Evolutionary conservation across 1,139 yeast genomes (phyloP).

Genomic region (Pneumocystis oryctolagi): DNA sequence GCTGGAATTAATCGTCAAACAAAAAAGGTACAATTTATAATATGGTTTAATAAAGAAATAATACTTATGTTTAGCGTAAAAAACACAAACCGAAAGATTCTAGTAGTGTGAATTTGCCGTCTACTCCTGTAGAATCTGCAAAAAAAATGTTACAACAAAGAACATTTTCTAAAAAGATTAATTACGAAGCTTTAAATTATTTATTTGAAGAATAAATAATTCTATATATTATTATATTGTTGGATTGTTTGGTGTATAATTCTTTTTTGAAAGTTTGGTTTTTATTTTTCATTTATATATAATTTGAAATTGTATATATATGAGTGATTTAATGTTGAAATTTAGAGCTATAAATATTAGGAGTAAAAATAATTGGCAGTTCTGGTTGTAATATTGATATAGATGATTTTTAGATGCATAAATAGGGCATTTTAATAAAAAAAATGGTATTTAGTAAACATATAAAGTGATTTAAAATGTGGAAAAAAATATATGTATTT

Average conservation of each 20-base stretch:
- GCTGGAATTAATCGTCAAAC: slow-evolving; percentile 27
- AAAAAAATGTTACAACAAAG: slow-evolving; percentile 54
- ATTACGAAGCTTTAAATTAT: slow-evolving; percentile 60
- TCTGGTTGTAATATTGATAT: too few species aligned
- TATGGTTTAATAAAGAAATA: not conserved
- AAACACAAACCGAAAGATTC: slow-evolving; percentile 19
- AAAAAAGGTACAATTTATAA: slow-evolving; percentile 18
- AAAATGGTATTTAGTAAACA: too few species aligned
- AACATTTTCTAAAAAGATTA: slow-evolving; percentile 71
- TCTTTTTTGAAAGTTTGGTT: not conserved
- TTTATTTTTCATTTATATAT: not conserved
- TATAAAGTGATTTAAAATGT: too few species aligned
- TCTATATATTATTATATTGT: not conserved
- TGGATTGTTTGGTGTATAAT: not conserved
- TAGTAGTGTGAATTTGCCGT: slow-evolving; percentile 32
- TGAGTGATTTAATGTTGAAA: too few species aligned
- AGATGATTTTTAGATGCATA: too few species aligned
- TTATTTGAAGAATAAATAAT: slow-evolving; percentile 29
- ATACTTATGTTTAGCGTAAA: not conserved
- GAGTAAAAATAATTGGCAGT: too few species aligned
- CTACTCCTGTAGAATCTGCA: slow-evolving; percentile 61
- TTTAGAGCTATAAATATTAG: not conserved
- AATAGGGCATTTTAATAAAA: too few species aligned
- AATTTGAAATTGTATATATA: too few species aligned
- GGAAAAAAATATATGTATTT: not conserved